phyloP scores from a whole-genome alignment of 2,329 filamentous ascomycete species.

The Nigrospora sphaerica region DNA sequence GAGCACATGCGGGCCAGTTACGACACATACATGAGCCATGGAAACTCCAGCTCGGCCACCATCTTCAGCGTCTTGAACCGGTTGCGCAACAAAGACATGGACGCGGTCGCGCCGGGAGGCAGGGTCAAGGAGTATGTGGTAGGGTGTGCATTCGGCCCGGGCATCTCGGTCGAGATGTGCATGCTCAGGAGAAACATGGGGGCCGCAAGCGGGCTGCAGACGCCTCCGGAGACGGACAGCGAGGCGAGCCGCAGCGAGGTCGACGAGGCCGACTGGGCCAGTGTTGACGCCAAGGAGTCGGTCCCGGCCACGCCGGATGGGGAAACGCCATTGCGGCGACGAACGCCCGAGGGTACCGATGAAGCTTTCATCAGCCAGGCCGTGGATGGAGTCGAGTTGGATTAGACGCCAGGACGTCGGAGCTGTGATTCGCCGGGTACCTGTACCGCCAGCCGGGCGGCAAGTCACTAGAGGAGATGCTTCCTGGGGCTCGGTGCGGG shows the following conservation, averaged over 20 bases:
- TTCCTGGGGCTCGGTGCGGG: no score
- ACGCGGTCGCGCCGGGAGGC: conserved; percentile 43
- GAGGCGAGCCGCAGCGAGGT: conserved; percentile 35
- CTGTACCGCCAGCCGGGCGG: no score
- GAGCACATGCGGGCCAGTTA: conserved; percentile 65
- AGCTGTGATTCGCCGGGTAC: no score
- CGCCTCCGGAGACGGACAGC: conserved; percentile 48
- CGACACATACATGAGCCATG: conserved; percentile 60
- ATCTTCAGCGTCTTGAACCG: conserved; percentile 61
- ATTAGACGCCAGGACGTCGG: neutral
- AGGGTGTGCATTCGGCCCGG: conserved; percentile 64
- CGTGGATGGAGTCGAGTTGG: conserved; percentile 5
- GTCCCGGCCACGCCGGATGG: conserved; percentile 10
- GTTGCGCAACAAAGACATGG: conserved; percentile 53
- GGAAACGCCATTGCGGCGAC: neutral
- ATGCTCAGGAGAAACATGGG: conserved; percentile 47
- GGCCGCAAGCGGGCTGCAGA: conserved; percentile 33
- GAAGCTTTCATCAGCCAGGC: conserved; percentile 12
- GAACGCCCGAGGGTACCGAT: neutral
- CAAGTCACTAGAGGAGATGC: no score
- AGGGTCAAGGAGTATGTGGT: conserved; percentile 50
- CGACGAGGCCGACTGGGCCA: conserved; percentile 25
- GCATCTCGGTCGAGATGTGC: conserved; percentile 62
- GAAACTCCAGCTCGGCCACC: conserved; percentile 64
- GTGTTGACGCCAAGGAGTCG: conserved; percentile 13